Evolutionary conservation across 177 flowering plant genomes (phyloP), one percentile per base, ranked within the genome.

Genomic region (Telopea speciosissima): DNA sequence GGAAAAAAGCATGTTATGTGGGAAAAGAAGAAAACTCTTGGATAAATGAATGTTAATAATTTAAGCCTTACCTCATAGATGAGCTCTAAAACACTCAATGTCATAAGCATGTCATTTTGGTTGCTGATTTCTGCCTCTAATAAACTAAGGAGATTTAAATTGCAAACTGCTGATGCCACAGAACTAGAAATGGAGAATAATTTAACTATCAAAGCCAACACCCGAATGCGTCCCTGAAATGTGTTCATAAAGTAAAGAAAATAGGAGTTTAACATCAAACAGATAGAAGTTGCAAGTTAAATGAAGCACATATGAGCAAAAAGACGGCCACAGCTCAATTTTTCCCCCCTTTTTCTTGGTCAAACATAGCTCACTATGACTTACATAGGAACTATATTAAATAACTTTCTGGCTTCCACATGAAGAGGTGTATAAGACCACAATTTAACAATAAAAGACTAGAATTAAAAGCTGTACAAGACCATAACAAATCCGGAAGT

Each of bases 131-230:
- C 97, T 59, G 81, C 85, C 84, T 87, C 99, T 72, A 94, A 70
- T 56, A 89, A 75, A 67, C 73, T 70, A 21, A 94, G 91, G 63
- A 94, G 81, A 77, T 84, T 83, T 68, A 88, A 84, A 45, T 79
- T 76, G 76, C 78, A 80, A 66, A 90, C 76, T 59, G 71, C 75
- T 74, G 92, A 85, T 80, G 99, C 95, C 70, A 87, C 84, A 33
- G 84, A 71, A 66, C 77, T 77, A 65, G 99, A 94, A 73, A 87
- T 60, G 16, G 97, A 88, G 80, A 92, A 92, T 45, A 94, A 87
- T 78, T 90, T 90, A 80, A 89, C 97, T 54, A 92, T 81, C 83
- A 94, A 84, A 63, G 92, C 85, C 68, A 94, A 77, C 66, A 94
- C 80, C 44, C 99, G 90, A 31, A 89, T 83, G 68, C 93, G 86